These are phyloP conservation scores for Anisodus tanguticus DNA, from an alignment of 257 asterid species.

Conservation along the genomic window DNA sequence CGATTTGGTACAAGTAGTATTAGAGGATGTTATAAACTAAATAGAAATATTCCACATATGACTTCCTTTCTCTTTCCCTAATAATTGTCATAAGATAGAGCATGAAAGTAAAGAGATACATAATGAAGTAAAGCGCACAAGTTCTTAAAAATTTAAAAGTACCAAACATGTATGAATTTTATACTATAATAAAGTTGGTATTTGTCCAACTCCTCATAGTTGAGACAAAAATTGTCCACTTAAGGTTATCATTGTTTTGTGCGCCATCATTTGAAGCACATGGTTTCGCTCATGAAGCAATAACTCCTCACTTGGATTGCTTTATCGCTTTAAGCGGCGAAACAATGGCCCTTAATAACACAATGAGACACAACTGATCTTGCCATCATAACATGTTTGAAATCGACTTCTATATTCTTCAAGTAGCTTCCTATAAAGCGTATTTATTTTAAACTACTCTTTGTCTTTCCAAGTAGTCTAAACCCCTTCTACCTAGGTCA, in stretches of 20 bases:
- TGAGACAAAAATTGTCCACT: background rate
- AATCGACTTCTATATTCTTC: constrained; percentile 14
- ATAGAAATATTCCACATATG: background rate
- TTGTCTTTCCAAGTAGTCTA: background rate
- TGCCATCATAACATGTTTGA: background rate
- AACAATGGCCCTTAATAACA: background rate
- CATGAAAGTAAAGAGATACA: background rate
- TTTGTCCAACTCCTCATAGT: background rate
- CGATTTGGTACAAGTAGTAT: background rate
- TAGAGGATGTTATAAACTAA: background rate
- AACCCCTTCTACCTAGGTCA: background rate
- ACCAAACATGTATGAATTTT: background rate
- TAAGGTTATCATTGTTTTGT: background rate
- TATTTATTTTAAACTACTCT: background rate
- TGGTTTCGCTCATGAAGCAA: background rate
- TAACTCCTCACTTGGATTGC: background rate
- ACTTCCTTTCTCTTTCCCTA: background rate
- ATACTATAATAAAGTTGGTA: background rate
- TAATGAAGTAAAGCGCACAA: background rate
- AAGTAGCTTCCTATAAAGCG: background rate
- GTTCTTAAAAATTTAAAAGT: background rate
- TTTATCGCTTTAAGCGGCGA: background rate
- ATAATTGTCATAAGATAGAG: background rate
- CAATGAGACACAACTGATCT: background rate
- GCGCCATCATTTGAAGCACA: background rate